These are phyloP conservation scores for Pseudocercospora fuligena DNA, from an alignment of 2,329 filamentous ascomycete genomes.

Conservation along the genomic window DNA sequence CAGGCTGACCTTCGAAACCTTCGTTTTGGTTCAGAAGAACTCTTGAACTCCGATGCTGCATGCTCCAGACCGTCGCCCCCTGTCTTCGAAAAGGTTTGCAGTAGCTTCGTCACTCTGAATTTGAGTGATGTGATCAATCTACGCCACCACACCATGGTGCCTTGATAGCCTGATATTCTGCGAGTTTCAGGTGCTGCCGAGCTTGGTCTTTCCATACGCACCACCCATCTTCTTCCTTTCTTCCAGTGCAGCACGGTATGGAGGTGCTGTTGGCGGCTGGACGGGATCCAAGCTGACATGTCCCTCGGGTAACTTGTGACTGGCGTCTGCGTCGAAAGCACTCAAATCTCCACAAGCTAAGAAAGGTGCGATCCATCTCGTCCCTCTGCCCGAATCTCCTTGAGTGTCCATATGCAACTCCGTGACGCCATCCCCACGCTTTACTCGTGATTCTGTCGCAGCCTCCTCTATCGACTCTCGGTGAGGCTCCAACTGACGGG, in stretches of 20 bases:
- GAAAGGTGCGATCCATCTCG: conserved; percentile 90
- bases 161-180: neutral
- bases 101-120: no score
- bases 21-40: neutral
- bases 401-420: conserved; percentile 52
- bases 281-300: conserved; percentile 88
- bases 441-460: conserved; percentile 35
- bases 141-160: neutral
- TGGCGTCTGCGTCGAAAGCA: conserved; percentile 93
- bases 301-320: conserved; percentile 85
- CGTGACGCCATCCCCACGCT: conserved; percentile 53
- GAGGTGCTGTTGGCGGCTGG: conserved; percentile 93
- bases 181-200: conserved; percentile 22
- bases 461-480: conserved; percentile 16
- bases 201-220: conserved; percentile 73
- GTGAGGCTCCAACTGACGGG: conserved; percentile 17
- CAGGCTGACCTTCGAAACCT: no score
- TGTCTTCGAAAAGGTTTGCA: no score
- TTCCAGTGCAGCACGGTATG: conserved; percentile 90
- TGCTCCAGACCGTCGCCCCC: no score
- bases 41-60: no score
- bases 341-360: conserved; percentile 96
- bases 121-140: no score
- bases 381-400: conserved; percentile 50
- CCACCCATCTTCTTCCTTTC: conserved; percentile 76